phyloP scores from a whole-genome alignment of 2,329 filamentous ascomycete species.

The Geosmithia morbida region DNA sequence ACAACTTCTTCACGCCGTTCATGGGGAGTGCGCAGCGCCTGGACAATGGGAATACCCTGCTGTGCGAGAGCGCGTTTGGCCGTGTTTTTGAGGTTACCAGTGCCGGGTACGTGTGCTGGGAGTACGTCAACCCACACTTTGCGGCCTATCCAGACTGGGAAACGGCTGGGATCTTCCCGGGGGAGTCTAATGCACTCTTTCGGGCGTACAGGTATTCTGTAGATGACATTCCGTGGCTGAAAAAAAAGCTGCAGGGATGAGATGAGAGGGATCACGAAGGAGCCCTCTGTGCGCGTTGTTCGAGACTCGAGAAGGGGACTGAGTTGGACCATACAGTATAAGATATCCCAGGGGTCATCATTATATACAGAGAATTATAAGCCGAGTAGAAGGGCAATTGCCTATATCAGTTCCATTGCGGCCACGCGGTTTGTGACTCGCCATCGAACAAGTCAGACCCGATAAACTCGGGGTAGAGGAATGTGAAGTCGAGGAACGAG shows the following conservation, averaged over 20 bases:
- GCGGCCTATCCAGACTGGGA: slow-evolving; percentile 9
- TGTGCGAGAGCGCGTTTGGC: slow-evolving; percentile 14
- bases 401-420: neutral
- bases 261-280: neutral
- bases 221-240: slow-evolving; percentile 13
- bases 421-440: neutral
- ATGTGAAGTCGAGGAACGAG: neutral
- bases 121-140: slow-evolving; percentile 14
- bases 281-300: no score
- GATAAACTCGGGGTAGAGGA: neutral
- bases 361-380: no score
- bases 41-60: slow-evolving; percentile 11
- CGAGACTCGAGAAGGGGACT: no score
- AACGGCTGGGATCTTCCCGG: slow-evolving; percentile 11
- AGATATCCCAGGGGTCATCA: no score
- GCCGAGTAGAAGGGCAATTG: neutral
- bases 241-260: slow-evolving; percentile 2
- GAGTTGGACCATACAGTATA: no score
- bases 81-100: slow-evolving; percentile 11
- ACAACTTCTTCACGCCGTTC: slow-evolving; percentile 15
- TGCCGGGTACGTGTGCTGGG: slow-evolving; percentile 13
- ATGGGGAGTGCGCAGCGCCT: slow-evolving; percentile 15
- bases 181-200: slow-evolving; percentile 14
- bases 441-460: slow-evolving; percentile 1
- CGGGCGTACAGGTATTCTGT: slow-evolving; percentile 12